phyloP scores from a whole-genome alignment of 257 asterid species.

The Vinca minor region DNA sequence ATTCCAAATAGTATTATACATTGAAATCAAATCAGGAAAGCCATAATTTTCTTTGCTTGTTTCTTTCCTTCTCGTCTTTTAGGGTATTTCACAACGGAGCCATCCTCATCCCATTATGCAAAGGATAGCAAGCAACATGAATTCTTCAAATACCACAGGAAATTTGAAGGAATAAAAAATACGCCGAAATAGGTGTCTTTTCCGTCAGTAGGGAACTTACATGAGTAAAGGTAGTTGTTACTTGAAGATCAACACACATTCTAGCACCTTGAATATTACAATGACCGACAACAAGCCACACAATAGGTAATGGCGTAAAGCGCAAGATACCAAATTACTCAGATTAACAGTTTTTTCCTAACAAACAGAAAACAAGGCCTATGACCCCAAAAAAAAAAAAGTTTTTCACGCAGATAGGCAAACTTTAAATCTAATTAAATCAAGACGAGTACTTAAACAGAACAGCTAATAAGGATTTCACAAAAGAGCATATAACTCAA shows the following conservation, averaged over 20 bases:
- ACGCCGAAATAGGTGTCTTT: background rate
- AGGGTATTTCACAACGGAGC: background rate
- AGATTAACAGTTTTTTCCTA: background rate
- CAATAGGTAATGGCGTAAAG: background rate
- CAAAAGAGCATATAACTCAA: too few relatives aligned
- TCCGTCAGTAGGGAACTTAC: background rate
- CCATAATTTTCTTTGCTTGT: too few relatives aligned
- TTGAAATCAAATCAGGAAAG: too few relatives aligned
- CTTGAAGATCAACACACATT: background rate
- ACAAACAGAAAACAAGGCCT: background rate
- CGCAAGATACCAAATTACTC: background rate
- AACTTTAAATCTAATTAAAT: background rate
- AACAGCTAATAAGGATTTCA: background rate
- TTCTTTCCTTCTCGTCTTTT: too few relatives aligned
- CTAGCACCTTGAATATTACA: background rate
- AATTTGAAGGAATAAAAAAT: too few relatives aligned
- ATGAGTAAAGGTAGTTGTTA: background rate
- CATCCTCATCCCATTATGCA: background rate
- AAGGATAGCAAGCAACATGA: background rate
- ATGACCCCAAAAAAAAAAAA: too few relatives aligned
- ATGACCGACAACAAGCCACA: background rate
- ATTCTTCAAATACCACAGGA: background rate
- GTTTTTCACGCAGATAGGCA: background rate
- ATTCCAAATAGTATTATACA: background rate
- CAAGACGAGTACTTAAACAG: background rate